A percentile compares a stretch with the other conserved stretches of the same genome.
Conservation (phyloP, 2,329 filamentous ascomycete genomes). For the Ceratocystiopsis sp. region DNA sequence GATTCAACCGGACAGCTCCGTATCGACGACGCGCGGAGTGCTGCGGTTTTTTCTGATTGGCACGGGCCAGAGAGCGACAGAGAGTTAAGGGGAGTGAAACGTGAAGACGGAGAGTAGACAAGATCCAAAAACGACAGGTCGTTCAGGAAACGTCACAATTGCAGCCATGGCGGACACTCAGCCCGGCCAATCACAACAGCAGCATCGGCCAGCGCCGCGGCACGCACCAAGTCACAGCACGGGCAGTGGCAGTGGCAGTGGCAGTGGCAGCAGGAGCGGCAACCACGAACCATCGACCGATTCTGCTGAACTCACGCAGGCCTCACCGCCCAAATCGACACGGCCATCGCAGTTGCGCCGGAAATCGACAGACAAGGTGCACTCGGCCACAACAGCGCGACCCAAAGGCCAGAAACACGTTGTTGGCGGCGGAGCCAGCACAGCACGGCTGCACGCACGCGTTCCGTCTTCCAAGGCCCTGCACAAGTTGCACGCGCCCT, state of each 20-base stretch:
- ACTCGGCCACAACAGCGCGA: constrained; percentile 15
- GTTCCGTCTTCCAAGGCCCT: constrained; percentile 34
- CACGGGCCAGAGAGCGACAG: no score
- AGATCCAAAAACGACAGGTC: no score
- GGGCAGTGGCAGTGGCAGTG: not conserved
- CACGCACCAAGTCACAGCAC: not conserved
- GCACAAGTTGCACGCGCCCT: constrained; percentile 14
- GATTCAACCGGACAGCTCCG: no score
- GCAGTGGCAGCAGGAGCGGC: constrained; percentile 1
- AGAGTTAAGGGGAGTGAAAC: no score
- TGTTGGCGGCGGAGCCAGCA: constrained; percentile 21
- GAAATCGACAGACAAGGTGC: no score
- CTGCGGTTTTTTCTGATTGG: no score
- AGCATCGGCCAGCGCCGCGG: not conserved
- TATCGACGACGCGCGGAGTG: no score
- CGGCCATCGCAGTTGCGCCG: not conserved
- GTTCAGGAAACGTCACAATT: no score
- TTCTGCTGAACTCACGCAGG: no score
- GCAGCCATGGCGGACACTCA: no score
- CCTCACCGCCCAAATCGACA: not conserved
- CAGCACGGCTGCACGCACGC: constrained; percentile 30
- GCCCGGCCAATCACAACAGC: not conserved
- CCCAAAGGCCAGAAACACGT: constrained; percentile 25
- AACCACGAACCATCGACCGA: not conserved
- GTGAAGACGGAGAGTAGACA: no score